Percentiles rank a stretch among this genome's conserved stretches.
These are phyloP conservation scores for Phaseolus lunatus DNA, from an alignment of 306 rosid species.

Conservation along the genomic window DNA sequence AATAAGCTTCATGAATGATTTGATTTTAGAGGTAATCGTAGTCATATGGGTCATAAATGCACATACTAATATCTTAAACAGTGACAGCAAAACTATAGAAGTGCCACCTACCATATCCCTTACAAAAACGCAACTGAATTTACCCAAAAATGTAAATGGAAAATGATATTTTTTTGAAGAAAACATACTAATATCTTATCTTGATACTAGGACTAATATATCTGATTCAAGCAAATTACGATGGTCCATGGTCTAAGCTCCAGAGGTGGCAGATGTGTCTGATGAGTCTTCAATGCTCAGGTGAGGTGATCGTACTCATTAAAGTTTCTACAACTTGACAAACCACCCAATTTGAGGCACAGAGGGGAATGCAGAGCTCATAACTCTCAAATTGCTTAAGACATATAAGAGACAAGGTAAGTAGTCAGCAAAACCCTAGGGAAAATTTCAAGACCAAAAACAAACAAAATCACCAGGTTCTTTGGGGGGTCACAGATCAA, in stretches of 20 bases:
- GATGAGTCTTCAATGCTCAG: slow-evolving; percentile 47
- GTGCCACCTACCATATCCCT: not conserved
- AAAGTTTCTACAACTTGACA: slow-evolving; percentile 49
- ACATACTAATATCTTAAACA: not conserved
- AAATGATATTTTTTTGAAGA: not conserved
- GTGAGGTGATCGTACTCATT: slow-evolving; percentile 41
- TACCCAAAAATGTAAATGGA: not conserved
- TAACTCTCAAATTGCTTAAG: slow-evolving; percentile 28
- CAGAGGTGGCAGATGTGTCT: slow-evolving; percentile 20
- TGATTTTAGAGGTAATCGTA: no score
- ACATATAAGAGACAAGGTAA: slow-evolving; percentile 14
- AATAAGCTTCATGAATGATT: no score
- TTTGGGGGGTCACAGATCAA: slow-evolving; percentile 44
- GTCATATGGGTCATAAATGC: not conserved
- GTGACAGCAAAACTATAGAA: not conserved
- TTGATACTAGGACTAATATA: slow-evolving; percentile 5
- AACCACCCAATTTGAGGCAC: slow-evolving; percentile 37
- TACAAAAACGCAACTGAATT: not conserved
- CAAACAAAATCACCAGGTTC: slow-evolving; percentile 43
- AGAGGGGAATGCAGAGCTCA: slow-evolving; percentile 30
- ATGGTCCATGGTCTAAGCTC: slow-evolving; percentile 38
- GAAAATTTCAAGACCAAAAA: slow-evolving; percentile 31
- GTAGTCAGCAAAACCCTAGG: not conserved
- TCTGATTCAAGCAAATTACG: slow-evolving; percentile 14
- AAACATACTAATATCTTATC: not conserved